Percentiles rank a stretch among this genome's conserved stretches.
Conservation (phyloP, 2,329 filamentous ascomycete genomes). For the Coniochaeta ligniaria region DNA sequence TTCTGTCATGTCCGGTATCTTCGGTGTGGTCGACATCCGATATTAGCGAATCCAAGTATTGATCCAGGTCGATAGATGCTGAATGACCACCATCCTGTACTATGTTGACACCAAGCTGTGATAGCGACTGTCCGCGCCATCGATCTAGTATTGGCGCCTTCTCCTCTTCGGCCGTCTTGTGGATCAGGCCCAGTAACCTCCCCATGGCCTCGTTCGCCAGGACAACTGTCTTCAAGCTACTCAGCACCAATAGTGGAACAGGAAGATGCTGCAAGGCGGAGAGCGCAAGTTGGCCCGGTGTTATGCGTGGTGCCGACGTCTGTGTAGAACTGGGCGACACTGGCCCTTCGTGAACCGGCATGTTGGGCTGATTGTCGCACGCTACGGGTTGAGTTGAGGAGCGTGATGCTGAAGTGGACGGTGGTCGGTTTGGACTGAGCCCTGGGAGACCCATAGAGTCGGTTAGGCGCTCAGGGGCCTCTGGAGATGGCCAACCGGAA, state of each 20-base stretch:
- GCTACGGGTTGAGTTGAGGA: too few species aligned
- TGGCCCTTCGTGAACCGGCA: too few species aligned
- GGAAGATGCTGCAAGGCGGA: conserved; percentile 68
- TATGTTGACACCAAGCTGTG: conserved; percentile 67
- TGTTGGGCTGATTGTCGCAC: not conserved
- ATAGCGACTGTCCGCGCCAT: conserved; percentile 58
- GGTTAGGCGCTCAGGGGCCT: too few species aligned
- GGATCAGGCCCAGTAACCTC: conserved; percentile 54
- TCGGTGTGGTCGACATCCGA: conserved; percentile 14
- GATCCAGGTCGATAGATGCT: conserved; percentile 52
- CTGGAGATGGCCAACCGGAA: not conserved
- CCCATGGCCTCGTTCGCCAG: conserved; percentile 73
- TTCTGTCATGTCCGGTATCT: not conserved
- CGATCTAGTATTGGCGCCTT: conserved; percentile 45
- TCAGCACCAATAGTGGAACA: conserved; percentile 63
- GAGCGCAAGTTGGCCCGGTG: conserved; percentile 47
- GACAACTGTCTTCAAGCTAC: conserved; percentile 60
- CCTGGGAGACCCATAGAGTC: too few species aligned
- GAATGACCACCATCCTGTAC: conserved; percentile 59
- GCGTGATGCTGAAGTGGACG: too few species aligned
- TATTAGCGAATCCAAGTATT: conserved; percentile 48
- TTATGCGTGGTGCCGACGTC: not conserved
- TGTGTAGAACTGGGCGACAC: not conserved
- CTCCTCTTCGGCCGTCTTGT: conserved; percentile 28
- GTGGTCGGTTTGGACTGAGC: too few species aligned